Conservation (phyloP, 1,139 yeast species). For the Geotrichum histeridarum region DNA sequence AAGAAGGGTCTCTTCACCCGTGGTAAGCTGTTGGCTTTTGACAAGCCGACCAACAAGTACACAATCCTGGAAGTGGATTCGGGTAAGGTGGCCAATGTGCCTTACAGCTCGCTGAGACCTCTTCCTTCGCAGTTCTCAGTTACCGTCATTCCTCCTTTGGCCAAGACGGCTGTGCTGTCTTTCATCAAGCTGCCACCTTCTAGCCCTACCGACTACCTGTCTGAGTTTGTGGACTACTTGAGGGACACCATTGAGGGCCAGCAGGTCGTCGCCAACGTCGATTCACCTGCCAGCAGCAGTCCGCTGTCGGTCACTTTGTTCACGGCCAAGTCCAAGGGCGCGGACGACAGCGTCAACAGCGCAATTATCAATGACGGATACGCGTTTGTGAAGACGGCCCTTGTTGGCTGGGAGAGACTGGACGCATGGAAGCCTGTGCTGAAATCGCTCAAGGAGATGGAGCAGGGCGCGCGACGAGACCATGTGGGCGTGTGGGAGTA, state of each 20-base stretch:
- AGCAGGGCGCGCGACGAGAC: slow-evolving; percentile 47
- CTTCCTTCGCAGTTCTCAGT: slow-evolving; percentile 52
- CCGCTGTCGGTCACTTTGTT: slow-evolving; percentile 51
- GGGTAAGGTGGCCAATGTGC: slow-evolving; percentile 53
- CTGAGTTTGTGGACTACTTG: slow-evolving; percentile 55
- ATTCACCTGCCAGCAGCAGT: slow-evolving; percentile 39
- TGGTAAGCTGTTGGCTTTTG: slow-evolving; percentile 51
- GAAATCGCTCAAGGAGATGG: slow-evolving; percentile 41
- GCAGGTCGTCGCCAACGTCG: slow-evolving; percentile 53
- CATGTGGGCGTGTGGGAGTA: slow-evolving; percentile 77
- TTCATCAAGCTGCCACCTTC: slow-evolving; percentile 58
- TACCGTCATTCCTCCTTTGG: slow-evolving; percentile 49
- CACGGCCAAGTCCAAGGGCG: slow-evolving; percentile 55
- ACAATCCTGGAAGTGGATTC: slow-evolving; percentile 61
- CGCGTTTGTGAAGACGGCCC: slow-evolving; percentile 52
- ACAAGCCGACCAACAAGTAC: slow-evolving; percentile 45
- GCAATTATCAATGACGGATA: slow-evolving; percentile 60
- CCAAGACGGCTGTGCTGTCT: slow-evolving; percentile 53
- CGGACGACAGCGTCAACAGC: slow-evolving; percentile 59
- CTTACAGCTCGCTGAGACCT: slow-evolving; percentile 46
- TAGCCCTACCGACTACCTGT: slow-evolving; percentile 53
- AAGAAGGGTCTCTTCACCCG: slow-evolving; percentile 56
- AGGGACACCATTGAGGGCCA: slow-evolving; percentile 53
- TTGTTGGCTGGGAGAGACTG: slow-evolving; percentile 37
- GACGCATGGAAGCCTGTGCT: slow-evolving; percentile 25